phyloP scores from a whole-genome alignment of 345 rosid genomes.

The Moricandia arvensis region DNA sequence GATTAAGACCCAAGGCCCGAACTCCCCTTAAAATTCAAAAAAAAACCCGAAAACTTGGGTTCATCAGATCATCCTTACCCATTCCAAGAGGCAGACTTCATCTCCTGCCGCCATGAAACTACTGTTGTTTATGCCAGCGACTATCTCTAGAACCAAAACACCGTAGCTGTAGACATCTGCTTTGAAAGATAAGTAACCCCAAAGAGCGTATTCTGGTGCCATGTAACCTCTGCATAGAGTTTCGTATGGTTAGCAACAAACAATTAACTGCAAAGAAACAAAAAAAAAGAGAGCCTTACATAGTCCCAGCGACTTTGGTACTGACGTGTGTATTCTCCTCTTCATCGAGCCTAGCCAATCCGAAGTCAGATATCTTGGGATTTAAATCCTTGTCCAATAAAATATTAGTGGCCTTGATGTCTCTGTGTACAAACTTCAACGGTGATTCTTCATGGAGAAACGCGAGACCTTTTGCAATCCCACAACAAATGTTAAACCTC shows the following conservation, averaged over 20 bases:
- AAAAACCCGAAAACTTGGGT: too few relatives aligned
- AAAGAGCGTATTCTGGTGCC: constrained; percentile 69
- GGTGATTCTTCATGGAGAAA: constrained; percentile 64
- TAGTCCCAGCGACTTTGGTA: constrained; percentile 66
- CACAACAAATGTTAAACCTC: constrained; percentile 48
- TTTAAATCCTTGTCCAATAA: constrained; percentile 47
- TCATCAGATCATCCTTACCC: too few relatives aligned
- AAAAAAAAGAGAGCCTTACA: constrained; percentile 34
- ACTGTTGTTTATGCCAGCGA: constrained; percentile 50
- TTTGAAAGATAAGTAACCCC: constrained; percentile 60
- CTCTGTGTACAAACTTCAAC: constrained; percentile 61
- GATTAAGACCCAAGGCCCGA: too few relatives aligned
- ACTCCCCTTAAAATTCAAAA: too few relatives aligned
- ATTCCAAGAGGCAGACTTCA: constrained; percentile 54
- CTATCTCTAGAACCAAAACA: constrained; percentile 54
- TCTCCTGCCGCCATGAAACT: constrained; percentile 42
- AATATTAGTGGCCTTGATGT: constrained; percentile 63
- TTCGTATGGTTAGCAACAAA: constrained; percentile 18
- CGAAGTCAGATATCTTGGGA: constrained; percentile 67
- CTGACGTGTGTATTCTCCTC: constrained; percentile 56
- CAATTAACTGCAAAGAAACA: not conserved
- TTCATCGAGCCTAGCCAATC: constrained; percentile 59
- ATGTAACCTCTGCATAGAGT: constrained; percentile 48
- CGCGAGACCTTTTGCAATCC: constrained; percentile 59
- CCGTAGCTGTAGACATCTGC: constrained; percentile 73